phyloP scores from a whole-genome alignment of 1,139 yeast genomes.

The Yamadazyma friedrichii region DNA sequence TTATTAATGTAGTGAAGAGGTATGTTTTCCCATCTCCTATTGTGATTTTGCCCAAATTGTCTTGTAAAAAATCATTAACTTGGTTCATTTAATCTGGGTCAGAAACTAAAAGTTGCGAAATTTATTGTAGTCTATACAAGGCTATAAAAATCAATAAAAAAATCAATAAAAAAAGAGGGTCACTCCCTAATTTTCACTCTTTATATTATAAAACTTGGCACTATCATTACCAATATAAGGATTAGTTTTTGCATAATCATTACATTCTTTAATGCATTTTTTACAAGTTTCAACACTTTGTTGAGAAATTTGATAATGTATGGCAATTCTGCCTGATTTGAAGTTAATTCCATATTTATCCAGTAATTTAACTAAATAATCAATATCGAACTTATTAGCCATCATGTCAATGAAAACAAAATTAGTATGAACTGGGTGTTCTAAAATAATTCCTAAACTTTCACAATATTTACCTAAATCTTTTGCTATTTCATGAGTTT shows the following conservation, averaged over 20 bases:
- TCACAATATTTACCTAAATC: constrained; percentile 63
- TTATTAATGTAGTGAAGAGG: constrained; percentile 20
- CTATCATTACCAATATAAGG: constrained; percentile 5
- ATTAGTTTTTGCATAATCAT: constrained; percentile 40
- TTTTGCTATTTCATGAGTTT: constrained; percentile 68
- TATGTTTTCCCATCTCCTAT: not conserved
- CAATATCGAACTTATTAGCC: constrained; percentile 59
- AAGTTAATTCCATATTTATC: constrained; percentile 60
- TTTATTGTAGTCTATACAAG: not conserved
- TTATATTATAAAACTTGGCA: constrained; percentile 4
- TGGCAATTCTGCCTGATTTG: constrained; percentile 76
- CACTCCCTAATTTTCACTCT: not conserved
- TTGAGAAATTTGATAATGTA: constrained; percentile 76
- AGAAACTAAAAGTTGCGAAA: constrained; percentile 7
- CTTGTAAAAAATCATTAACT: not conserved
- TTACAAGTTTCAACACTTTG: constrained; percentile 68
- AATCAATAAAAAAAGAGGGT: no score
- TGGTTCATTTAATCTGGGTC: not conserved
- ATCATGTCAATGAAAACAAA: constrained; percentile 77
- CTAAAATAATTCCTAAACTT: constrained; percentile 48
- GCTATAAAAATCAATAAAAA: not conserved
- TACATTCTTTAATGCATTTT: constrained; percentile 57
- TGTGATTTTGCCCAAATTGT: not conserved
- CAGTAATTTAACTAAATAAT: constrained; percentile 54
- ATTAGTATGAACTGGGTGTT: constrained; percentile 81